A percentile compares a stretch with the other conserved stretches of the same genome.
Evolutionary conservation across 1,284 basidiomycete species (phyloP).

Genomic region (Macrocystidia cucumis): DNA sequence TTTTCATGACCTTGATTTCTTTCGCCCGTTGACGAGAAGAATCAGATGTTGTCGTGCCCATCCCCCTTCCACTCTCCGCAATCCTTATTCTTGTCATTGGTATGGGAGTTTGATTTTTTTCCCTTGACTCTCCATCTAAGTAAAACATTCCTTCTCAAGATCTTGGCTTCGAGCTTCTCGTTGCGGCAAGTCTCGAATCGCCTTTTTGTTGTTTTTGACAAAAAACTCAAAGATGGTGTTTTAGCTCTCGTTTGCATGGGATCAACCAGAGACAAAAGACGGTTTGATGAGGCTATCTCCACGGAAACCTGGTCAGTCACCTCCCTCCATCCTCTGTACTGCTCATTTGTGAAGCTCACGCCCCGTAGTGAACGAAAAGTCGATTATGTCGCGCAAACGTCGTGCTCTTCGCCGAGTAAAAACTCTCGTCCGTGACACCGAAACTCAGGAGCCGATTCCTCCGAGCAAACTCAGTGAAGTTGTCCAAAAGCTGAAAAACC

Average conservation of each 20-base stretch:
- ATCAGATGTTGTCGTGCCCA: slow-evolving; percentile 56
- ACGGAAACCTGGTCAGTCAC: slow-evolving; percentile 47
- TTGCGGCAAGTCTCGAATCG: slow-evolving; percentile 36
- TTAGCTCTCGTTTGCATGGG: slow-evolving; percentile 65
- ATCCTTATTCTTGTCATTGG: slow-evolving; percentile 66
- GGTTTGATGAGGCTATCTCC: slow-evolving; percentile 60
- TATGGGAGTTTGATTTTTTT: slow-evolving; percentile 24
- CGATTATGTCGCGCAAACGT: slow-evolving; percentile 47
- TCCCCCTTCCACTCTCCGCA: slow-evolving; percentile 60
- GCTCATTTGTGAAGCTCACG: not conserved
- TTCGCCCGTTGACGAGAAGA: no score
- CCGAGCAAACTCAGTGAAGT: slow-evolving; percentile 33
- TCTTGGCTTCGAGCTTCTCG: slow-evolving; percentile 62
- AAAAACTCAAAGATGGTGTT: slow-evolving; percentile 3
- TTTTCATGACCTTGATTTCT: slow-evolving; percentile 4
- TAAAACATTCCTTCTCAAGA: slow-evolving; percentile 33
- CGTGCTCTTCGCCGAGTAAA: slow-evolving; percentile 51
- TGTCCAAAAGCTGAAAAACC: slow-evolving; percentile 32
- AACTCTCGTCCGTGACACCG: slow-evolving; percentile 48
- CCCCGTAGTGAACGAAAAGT: slow-evolving; percentile 42
- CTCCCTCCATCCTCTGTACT: not conserved
- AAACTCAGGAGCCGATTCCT: slow-evolving; percentile 36
- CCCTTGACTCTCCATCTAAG: slow-evolving; percentile 1
- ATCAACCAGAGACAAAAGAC: slow-evolving; percentile 56
- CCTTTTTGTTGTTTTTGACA: not conserved